These are phyloP conservation scores for Saccharomycopsis synnaedendra DNA, from an alignment of 805 yeast genomes.

Conservation along the genomic window DNA sequence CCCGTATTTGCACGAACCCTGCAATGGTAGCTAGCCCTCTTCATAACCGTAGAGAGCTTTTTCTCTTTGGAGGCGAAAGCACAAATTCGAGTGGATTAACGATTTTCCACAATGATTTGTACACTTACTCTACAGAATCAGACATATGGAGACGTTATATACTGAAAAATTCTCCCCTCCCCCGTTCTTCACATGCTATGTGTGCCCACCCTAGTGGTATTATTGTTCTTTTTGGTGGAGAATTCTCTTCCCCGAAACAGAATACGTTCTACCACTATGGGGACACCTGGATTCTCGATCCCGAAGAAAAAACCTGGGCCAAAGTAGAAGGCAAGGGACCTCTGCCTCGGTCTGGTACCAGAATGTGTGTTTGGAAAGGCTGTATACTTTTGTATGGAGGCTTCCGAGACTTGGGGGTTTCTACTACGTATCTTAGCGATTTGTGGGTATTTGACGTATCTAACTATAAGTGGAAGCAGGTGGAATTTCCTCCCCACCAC, in stretches of 20 bases:
- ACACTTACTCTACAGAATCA: constrained; percentile 60
- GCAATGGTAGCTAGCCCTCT: constrained; percentile 65
- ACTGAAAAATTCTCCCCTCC: constrained; percentile 83
- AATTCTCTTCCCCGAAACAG: constrained; percentile 93
- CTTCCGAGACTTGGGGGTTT: constrained; percentile 77
- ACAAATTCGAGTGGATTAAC: constrained; percentile 35
- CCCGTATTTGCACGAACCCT: constrained; percentile 62
- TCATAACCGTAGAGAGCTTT: constrained; percentile 65
- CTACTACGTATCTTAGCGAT: constrained; percentile 76
- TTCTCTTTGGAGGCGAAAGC: constrained; percentile 88
- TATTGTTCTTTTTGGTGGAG: constrained; percentile 86
- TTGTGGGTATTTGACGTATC: constrained; percentile 89
- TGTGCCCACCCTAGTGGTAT: constrained; percentile 87
- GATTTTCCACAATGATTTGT: constrained; percentile 72
- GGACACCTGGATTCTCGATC: constrained; percentile 90
- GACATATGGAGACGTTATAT: constrained; percentile 70
- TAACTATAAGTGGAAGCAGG: constrained; percentile 82
- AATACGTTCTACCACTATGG: constrained; percentile 92
- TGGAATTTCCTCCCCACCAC: constrained; percentile 75
- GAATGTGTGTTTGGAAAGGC: constrained; percentile 88
- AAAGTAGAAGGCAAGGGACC: constrained; percentile 71
- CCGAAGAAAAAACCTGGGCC: constrained; percentile 79
- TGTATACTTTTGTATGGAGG: constrained; percentile 83
- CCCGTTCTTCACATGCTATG: constrained; percentile 90
- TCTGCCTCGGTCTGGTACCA: constrained; percentile 81